phyloP scores from a whole-genome alignment of 352 stramenopile species.

The Phytophthora agathidicida region DNA sequence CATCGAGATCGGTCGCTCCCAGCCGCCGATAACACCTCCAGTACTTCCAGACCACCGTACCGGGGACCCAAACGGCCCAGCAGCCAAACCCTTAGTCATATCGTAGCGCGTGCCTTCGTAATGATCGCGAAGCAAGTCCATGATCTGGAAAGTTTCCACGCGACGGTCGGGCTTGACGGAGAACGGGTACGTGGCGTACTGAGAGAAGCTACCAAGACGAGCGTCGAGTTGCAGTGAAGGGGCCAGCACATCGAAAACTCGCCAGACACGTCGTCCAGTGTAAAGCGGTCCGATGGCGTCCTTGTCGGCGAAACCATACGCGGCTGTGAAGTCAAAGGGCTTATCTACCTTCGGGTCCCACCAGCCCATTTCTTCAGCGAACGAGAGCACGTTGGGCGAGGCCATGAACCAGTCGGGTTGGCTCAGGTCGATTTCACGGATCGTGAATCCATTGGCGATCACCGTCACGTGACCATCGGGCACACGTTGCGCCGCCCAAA shows the following conservation, averaged over 20 bases:
- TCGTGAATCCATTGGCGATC: slow-evolving; percentile 94
- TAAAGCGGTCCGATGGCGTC: slow-evolving; percentile 72
- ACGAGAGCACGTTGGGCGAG: slow-evolving; percentile 84
- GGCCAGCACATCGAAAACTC: slow-evolving; percentile 82
- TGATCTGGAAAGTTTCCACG: slow-evolving; percentile 74
- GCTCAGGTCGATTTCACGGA: slow-evolving; percentile 85
- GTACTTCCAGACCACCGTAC: slow-evolving; percentile 78
- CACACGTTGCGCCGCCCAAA: slow-evolving; percentile 94
- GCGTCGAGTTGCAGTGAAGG: slow-evolving; percentile 80
- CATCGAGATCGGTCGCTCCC: slow-evolving; percentile 92
- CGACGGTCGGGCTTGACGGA: slow-evolving; percentile 76
- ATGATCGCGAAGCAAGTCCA: slow-evolving; percentile 87
- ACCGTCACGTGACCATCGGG: slow-evolving; percentile 90
- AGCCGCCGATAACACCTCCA: slow-evolving; percentile 63
- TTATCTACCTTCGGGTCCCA: slow-evolving; percentile 60
- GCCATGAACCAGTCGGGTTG: slow-evolving; percentile 89
- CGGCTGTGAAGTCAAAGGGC: slow-evolving; percentile 73
- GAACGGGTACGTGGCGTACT: slow-evolving; percentile 90
- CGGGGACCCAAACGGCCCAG: slow-evolving; percentile 90
- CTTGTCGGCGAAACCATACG: slow-evolving; percentile 70
- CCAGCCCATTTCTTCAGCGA: slow-evolving; percentile 88
- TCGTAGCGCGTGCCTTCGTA: slow-evolving; percentile 92
- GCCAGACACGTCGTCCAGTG: slow-evolving; percentile 88
- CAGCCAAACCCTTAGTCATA: slow-evolving; percentile 83
- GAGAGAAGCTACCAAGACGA: slow-evolving; percentile 59